Percentiles rank a stretch among this genome's conserved stretches.
These are phyloP conservation scores for Dryas integrifolia DNA, from an alignment of 331 rosid species.

Conservation along the genomic window DNA sequence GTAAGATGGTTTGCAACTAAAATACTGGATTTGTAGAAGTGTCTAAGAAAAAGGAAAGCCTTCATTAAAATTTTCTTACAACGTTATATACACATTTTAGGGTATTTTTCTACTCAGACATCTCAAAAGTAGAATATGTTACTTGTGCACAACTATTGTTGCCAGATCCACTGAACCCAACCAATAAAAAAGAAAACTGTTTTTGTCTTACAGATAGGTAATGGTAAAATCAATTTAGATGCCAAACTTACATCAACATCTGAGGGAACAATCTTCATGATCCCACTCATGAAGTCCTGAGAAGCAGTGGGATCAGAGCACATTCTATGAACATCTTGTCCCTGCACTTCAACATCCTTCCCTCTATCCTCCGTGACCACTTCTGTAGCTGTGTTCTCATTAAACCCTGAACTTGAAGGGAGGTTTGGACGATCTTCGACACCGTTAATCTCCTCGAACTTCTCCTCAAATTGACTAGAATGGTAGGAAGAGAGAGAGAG, in stretches of 20 bases:
- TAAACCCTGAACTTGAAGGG: conserved; percentile 57
- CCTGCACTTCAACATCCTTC: conserved; percentile 47
- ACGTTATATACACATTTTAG: background rate
- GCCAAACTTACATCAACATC: conserved; percentile 75
- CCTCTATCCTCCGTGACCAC: conserved; percentile 45
- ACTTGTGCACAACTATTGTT: conserved; percentile 1
- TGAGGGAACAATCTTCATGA: conserved; percentile 96
- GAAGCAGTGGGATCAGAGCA: conserved; percentile 51
- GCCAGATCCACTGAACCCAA: background rate
- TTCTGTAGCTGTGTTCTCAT: conserved; percentile 40
- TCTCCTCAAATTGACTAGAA: conserved; percentile 92
- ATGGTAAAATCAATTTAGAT: background rate
- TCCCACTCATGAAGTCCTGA: conserved; percentile 79
- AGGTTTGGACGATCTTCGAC: conserved; percentile 51
- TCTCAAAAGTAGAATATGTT: conserved; percentile 9
- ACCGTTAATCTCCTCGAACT: conserved; percentile 83
- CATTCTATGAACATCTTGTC: conserved; percentile 52
- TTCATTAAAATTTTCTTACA: background rate
- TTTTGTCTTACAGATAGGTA: conserved; percentile 5
- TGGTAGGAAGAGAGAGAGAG: conserved; percentile 18
- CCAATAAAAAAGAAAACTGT: background rate
- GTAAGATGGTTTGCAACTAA: background rate
- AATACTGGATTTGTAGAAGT: background rate
- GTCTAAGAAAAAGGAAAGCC: background rate
- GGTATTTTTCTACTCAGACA: background rate